These are phyloP conservation scores for Aspergillus sp. DNA, from an alignment of 2,329 filamentous ascomycete species.

Conservation along the genomic window DNA sequence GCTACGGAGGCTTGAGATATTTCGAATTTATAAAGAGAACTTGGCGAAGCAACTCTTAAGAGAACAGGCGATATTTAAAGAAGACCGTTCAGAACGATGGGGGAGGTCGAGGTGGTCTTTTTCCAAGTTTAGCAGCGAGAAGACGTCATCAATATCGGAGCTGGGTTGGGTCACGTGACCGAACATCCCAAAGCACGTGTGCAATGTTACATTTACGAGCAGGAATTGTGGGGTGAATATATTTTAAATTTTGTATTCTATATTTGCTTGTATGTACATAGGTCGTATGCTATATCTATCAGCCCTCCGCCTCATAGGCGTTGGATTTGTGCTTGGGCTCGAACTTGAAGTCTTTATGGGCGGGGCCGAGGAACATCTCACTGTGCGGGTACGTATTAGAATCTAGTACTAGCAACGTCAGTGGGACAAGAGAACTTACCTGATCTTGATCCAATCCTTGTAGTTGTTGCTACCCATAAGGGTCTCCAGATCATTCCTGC, in stretches of 20 bases:
- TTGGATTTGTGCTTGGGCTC: constrained; percentile 98
- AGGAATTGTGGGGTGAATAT: background rate
- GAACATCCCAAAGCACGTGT: background rate
- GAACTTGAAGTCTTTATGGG: constrained; percentile 87
- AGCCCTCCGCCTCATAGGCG: constrained; percentile 69
- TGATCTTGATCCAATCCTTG: constrained; percentile 98
- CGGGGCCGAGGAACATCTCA: constrained; percentile 95
- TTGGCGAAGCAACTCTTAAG: background rate
- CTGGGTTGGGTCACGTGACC: constrained; percentile 19
- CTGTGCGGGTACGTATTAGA: constrained; percentile 47
- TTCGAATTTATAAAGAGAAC: background rate
- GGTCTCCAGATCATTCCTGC: constrained; percentile 90
- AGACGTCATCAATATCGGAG: constrained; percentile 34
- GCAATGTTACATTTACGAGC: background rate
- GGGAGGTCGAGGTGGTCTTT: constrained; percentile 69
- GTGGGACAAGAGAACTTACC: constrained; percentile 56
- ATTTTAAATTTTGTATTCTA: background rate
- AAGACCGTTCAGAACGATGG: background rate
- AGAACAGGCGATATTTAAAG: background rate
- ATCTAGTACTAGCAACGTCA: background rate
- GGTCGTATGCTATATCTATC: background rate
- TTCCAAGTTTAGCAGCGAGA: constrained; percentile 22
- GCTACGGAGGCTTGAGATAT: background rate
- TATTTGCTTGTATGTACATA: background rate
- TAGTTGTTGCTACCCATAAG: constrained; percentile 87